Conservation (phyloP, 768 basidiomycete genomes). For the Albatrellus ellisii region DNA sequence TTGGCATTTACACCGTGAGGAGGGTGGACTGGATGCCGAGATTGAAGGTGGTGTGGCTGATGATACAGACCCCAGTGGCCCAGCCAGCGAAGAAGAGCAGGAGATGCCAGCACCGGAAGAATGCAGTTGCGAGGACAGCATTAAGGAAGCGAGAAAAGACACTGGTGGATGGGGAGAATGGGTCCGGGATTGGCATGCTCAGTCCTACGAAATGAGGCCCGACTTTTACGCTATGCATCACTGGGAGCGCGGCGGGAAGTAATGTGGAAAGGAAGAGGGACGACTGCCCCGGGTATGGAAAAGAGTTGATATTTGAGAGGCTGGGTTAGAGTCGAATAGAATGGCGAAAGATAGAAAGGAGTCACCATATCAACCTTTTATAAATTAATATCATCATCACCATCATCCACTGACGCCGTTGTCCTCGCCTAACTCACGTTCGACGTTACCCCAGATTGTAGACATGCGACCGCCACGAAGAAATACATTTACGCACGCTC, state of each 20-base stretch:
- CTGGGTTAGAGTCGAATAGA: too few relatives aligned
- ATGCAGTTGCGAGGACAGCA: conserved; percentile 25
- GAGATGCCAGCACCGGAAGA: conserved; percentile 55
- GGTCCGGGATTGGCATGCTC: conserved; percentile 11
- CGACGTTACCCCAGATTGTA: too few relatives aligned
- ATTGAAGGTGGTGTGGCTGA: conserved; percentile 32
- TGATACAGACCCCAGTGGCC: conserved; percentile 42
- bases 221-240: background rate
- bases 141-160: conserved; percentile 12
- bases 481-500: too few relatives aligned
- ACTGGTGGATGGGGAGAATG: conserved; percentile 5
- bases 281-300: background rate
- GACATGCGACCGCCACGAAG: too few relatives aligned
- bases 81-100: conserved; percentile 51
- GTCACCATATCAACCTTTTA: too few relatives aligned
- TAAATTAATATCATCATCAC: too few relatives aligned
- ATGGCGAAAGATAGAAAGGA: too few relatives aligned
- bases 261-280: background rate
- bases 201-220: background rate
- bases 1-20: conserved; percentile 47
- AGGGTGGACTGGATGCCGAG: conserved; percentile 37
- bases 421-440: too few relatives aligned
- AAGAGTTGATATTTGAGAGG: too few relatives aligned
- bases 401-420: too few relatives aligned
- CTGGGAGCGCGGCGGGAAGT: background rate